Conservation (phyloP, 1,139 yeast species). For the Diutina ranongensis region DNA sequence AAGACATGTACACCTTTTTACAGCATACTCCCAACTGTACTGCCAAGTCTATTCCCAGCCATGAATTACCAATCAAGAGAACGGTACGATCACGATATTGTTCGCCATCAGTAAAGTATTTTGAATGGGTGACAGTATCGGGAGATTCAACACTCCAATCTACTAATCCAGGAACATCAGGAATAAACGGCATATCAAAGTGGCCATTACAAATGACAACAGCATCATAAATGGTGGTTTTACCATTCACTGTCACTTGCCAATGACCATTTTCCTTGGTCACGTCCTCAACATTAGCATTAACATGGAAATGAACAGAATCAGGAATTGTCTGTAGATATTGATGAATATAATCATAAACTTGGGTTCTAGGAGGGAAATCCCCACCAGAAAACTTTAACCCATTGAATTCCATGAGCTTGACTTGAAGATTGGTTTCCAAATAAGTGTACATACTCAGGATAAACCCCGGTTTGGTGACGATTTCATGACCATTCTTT, state of each 20-base stretch:
- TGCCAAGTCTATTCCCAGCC: conserved; percentile 38
- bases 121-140: conserved; percentile 44
- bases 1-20: conserved; percentile 25
- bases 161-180: conserved; percentile 40
- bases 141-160: conserved; percentile 37
- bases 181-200: conserved; percentile 44
- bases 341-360: conserved; percentile 22
- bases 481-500: conserved; percentile 12
- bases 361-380: conserved; percentile 29
- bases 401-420: conserved; percentile 31
- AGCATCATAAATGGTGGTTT: conserved; percentile 27
- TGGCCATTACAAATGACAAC: conserved; percentile 51
- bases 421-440: conserved; percentile 34
- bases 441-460: conserved; percentile 37
- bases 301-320: conserved; percentile 15
- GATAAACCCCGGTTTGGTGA: conserved; percentile 11
- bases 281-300: conserved; percentile 15
- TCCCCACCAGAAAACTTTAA: conserved; percentile 22
- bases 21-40: conserved; percentile 31
- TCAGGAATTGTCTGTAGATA: conserved; percentile 24
- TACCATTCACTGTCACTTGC: conserved; percentile 12
- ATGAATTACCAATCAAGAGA: conserved; percentile 35
- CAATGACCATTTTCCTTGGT: conserved; percentile 12
- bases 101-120: conserved; percentile 41
- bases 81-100: conserved; percentile 26